Evolutionary conservation across 192 early-diverging fungal species (phyloP), one percentile per base, ranked within the genome.

Genomic region (Backusella tuberculispora): DNA sequence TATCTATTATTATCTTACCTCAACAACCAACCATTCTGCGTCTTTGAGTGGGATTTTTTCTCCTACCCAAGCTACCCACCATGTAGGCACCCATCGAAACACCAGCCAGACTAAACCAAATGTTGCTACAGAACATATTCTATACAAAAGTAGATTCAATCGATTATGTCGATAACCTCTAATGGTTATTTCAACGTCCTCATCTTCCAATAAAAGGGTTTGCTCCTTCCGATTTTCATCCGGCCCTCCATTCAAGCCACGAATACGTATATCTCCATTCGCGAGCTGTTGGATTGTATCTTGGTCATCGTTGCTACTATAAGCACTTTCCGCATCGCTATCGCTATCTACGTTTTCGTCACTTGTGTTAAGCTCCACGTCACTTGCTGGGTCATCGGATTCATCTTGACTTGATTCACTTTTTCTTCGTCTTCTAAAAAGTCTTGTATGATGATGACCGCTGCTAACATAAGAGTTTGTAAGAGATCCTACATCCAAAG

Each of bases 81-180:
- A 86, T 21, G 76, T 77, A 66, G 95, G 94, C 44, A 98, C 77
- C 97, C 98, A 98, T 40, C 95, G 91, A 63, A 89, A 92, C 12
- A 96, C 56, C 17, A 98, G 81, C 67, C 89, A 95, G 2, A 92
- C 74, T 9, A 91, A 76, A 5, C 97, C 97, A 4, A 85, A 75
- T 4, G 95, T 87, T 53, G 92, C 72, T 41, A 94, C 14, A 24
- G 89, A 93, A 5, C 91, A 44, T 6, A 92, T 9, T 66, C 88
- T 80, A 80, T 94, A 97, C 6, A 92, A 41, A 56, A 89, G 85
- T 8, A 88, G 69, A 0, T 83, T 83, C 2, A 80, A 42, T 40
- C 71, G 37, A 21, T 84, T 81, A 79, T 83, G 86, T 4, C 81
- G 81, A 80, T 94, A 91, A 10, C 95, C 96, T 21, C 79, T 80